Conservation (phyloP, 176 grass and related monocot species). For the Triticum turgidum region DNA sequence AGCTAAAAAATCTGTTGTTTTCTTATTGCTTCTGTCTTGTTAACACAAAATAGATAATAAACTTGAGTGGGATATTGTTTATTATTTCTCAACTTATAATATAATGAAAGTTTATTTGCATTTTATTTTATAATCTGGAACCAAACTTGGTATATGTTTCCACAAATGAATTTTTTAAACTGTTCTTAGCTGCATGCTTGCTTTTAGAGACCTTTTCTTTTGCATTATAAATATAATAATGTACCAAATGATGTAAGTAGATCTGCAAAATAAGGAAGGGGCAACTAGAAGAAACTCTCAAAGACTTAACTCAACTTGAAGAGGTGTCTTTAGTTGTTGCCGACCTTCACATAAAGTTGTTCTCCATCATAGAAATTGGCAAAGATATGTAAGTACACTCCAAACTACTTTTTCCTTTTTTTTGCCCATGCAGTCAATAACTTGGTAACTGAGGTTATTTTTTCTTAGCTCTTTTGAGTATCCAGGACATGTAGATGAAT, state of each 20-base stretch:
- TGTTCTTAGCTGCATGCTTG: background rate
- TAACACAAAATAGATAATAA: background rate
- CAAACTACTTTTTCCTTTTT: constrained; percentile 6
- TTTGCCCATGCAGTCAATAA: constrained; percentile 3
- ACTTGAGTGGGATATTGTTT: background rate
- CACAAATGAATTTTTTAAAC: background rate
- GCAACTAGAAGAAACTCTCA: constrained; percentile 55
- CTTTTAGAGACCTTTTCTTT: constrained; percentile 16
- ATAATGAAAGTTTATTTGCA: background rate
- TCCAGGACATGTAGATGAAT: constrained; percentile 50
- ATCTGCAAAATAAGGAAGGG: constrained; percentile 67
- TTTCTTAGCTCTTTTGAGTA: constrained; percentile 43
- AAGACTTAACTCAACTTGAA: constrained; percentile 52
- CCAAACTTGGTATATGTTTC: background rate
- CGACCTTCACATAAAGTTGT: constrained; percentile 61
- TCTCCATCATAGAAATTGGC: constrained; percentile 60
- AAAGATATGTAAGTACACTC: constrained; percentile 44
- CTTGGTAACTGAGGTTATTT: constrained; percentile 13
- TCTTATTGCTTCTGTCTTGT: background rate
- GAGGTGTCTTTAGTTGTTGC: constrained; percentile 39
- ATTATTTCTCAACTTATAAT: background rate
- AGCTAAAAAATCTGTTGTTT: background rate
- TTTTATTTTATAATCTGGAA: background rate
- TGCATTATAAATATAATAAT: background rate
- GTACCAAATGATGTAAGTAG: constrained; percentile 29